Evolutionary conservation across 305 asterid species (phyloP).

Genomic region (Petunia hybrid): DNA sequence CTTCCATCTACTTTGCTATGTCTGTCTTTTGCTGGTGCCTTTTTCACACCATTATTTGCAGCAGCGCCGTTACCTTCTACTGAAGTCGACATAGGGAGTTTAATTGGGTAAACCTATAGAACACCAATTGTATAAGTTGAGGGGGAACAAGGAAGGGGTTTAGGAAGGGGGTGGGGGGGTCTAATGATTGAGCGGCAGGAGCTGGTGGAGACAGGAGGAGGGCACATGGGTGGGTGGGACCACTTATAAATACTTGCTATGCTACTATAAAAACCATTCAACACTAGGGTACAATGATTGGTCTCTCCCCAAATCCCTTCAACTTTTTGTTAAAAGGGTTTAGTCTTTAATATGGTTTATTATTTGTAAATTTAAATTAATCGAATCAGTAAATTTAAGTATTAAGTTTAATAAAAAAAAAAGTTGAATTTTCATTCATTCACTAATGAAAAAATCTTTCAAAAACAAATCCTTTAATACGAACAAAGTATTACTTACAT

Average conservation of each 20-base stretch:
- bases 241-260: conserved; percentile 9
- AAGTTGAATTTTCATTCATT: too few species aligned
- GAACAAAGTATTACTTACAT: too few species aligned
- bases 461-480: too few species aligned
- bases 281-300: too few species aligned
- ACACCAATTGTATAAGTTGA: conserved; percentile 5
- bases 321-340: too few species aligned
- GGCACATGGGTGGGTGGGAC: conserved; percentile 96
- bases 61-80: conserved; percentile 57
- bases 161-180: conserved; percentile 29
- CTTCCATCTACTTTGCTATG: conserved; percentile 99
- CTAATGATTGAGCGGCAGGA: conserved; percentile 88
- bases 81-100: conserved; percentile 56
- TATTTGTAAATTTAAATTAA: too few species aligned
- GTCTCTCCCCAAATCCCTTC: too few species aligned
- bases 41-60: conserved; percentile 49
- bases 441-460: too few species aligned
- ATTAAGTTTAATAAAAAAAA: too few species aligned
- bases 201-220: conserved; percentile 94
- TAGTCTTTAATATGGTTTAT: too few species aligned
- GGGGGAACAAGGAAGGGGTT: conserved; percentile 30
- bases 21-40: conserved; percentile 94
- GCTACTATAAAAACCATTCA: too few species aligned
- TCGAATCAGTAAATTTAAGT: too few species aligned
- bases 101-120: not conserved